A percentile compares a stretch with the other conserved stretches of the same genome.
These are phyloP conservation scores for Ogataea saltuana DNA, from an alignment of 805 yeast species.

Conservation along the genomic window DNA sequence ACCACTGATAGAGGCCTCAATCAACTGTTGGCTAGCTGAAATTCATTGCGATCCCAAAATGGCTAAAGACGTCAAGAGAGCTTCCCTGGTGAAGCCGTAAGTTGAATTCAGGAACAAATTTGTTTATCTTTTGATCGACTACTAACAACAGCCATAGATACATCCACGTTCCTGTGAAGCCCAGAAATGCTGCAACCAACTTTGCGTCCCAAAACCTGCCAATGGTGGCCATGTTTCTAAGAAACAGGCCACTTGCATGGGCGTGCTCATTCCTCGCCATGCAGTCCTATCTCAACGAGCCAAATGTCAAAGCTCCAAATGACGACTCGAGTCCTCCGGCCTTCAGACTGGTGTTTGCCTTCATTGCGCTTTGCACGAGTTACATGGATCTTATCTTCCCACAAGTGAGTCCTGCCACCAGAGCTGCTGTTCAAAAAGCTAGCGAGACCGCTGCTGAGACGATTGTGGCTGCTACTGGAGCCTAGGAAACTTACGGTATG, in stretches of 20 bases:
- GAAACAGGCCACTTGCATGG: constrained; percentile 58
- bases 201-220: constrained; percentile 56
- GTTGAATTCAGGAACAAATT: constrained; percentile 9
- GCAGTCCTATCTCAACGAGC: constrained; percentile 48
- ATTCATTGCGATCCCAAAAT: constrained; percentile 16
- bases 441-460: constrained; percentile 16
- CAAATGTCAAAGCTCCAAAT: constrained; percentile 30
- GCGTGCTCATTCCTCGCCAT: constrained; percentile 52
- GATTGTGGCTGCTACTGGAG: constrained; percentile 8
- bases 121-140: neutral
- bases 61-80: constrained; percentile 34
- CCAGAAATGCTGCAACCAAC: constrained; percentile 45
- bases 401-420: constrained; percentile 35
- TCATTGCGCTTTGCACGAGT: constrained; percentile 48
- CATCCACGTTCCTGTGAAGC: constrained; percentile 48
- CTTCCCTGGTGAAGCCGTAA: constrained; percentile 31
- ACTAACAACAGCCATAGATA: constrained; percentile 34
- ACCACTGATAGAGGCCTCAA: too few relatives aligned
- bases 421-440: constrained; percentile 23
- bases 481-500: neutral
- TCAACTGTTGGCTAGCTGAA: too few relatives aligned
- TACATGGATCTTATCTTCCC: constrained; percentile 57
- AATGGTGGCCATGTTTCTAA: constrained; percentile 64
- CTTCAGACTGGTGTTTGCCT: constrained; percentile 47
- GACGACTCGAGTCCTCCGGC: constrained; percentile 46